Percentiles rank a stretch among this genome's conserved stretches.
These are phyloP conservation scores for Tetracentron sinense DNA, from an alignment of 164 flowering plant genomes.

Conservation along the genomic window DNA sequence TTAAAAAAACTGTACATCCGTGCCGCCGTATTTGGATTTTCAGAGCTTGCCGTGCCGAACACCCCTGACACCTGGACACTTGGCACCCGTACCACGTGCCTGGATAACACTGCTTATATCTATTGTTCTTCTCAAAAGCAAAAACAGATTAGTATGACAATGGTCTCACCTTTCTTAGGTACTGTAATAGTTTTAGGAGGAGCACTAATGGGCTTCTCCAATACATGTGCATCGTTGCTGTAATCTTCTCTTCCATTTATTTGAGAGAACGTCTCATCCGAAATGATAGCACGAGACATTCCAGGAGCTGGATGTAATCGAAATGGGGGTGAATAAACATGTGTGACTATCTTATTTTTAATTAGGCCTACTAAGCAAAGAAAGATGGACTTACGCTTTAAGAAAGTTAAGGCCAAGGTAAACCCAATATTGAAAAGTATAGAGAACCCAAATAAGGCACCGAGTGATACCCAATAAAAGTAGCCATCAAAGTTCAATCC, in stretches of 20 bases:
- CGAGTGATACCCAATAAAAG: slow-evolving; percentile 53
- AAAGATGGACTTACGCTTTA: slow-evolving; percentile 39
- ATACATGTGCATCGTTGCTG: slow-evolving; percentile 1
- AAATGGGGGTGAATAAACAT: background rate
- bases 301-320: slow-evolving; percentile 41
- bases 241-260: slow-evolving; percentile 25
- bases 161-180: slow-evolving; percentile 33
- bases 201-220: slow-evolving; percentile 12
- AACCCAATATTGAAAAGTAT: slow-evolving; percentile 48
- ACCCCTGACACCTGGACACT: too few relatives aligned
- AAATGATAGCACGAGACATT: slow-evolving; percentile 49
- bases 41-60: too few relatives aligned
- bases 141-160: background rate
- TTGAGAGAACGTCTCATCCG: slow-evolving; percentile 47
- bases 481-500: slow-evolving; percentile 43
- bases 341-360: background rate
- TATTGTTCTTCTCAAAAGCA: background rate
- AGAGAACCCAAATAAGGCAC: slow-evolving; percentile 46
- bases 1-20: too few relatives aligned
- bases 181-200: slow-evolving; percentile 7
- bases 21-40: too few relatives aligned
- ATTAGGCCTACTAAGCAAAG: background rate
- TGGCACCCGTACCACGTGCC: too few relatives aligned
- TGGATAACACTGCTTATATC: too few relatives aligned
- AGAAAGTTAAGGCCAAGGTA: slow-evolving; percentile 44